phyloP scores from a whole-genome alignment of 2,329 filamentous ascomycete genomes.

The Alternaria burnsii region DNA sequence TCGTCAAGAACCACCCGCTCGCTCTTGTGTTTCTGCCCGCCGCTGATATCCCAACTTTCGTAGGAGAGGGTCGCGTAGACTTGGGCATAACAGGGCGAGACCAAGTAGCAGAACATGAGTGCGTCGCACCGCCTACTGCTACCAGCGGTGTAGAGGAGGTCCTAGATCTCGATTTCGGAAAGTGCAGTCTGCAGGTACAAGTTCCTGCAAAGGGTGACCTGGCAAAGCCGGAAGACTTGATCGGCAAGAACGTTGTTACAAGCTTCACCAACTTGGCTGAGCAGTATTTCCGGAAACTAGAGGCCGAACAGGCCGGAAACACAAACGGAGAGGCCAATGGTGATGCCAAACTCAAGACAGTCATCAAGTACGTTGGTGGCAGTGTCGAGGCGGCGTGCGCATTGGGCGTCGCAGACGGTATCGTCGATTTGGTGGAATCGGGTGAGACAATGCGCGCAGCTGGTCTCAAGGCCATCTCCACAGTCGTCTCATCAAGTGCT shows the following conservation, averaged over 20 bases:
- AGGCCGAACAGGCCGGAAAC: conserved; percentile 58
- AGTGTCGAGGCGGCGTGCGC: conserved; percentile 98
- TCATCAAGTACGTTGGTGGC: conserved; percentile 92
- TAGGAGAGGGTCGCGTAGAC: conserved; percentile 92
- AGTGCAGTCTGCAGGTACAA: conserved; percentile 95
- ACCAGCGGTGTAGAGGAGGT: conserved; percentile 77
- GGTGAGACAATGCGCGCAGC: conserved; percentile 98
- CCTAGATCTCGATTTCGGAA: conserved; percentile 88
- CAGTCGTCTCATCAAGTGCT: conserved; percentile 85
- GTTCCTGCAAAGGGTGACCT: conserved; percentile 86
- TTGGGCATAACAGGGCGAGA: conserved; percentile 94
- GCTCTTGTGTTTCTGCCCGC: conserved; percentile 97
- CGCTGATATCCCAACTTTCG: conserved; percentile 96
- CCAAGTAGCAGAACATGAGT: conserved; percentile 90
- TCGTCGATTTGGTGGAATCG: conserved; percentile 97
- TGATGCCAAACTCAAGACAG: conserved; percentile 74
- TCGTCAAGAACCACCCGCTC: conserved; percentile 96
- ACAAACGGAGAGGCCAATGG: conserved; percentile 48
- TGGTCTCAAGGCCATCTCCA: conserved; percentile 92
- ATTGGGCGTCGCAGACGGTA: conserved; percentile 92
- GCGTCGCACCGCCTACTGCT: conserved; percentile 59
- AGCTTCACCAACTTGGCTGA: conserved; percentile 89
- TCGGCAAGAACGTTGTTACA: conserved; percentile 93
- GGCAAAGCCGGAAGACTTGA: conserved; percentile 73
- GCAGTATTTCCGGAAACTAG: conserved; percentile 83